Base-by-base conservation (phyloP, 1,284 basidiomycete genomes). In the Thecaphora frezii region DNA sequence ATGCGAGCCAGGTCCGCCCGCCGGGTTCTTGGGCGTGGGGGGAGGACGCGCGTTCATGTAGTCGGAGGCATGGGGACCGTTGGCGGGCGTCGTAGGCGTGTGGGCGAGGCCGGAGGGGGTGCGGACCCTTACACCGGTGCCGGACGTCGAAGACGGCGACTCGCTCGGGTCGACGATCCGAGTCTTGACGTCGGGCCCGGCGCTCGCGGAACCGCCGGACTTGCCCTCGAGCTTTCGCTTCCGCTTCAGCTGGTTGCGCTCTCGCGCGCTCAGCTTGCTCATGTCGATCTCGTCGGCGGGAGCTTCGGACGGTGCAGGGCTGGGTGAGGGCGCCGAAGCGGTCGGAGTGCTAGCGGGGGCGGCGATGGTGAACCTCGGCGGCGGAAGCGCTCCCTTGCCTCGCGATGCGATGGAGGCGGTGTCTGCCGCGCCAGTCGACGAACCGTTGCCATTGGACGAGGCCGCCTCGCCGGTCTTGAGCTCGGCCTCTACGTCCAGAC, bases 201-300 rank as follows among this genome's bases (percentile, higher is more conserved):
- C 23, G 10, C 23, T 14, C 5, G 39, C 23, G 16, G 46, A 36
- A 13, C 16, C 48, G 21, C 62, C 54, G 12, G 44, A 46, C 46
- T 81, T 80, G 69, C 88, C 90, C n/a, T 91, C 90, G 16, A 86
- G 83, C 75, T 94, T 96, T 46, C 91, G 86, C 74, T 94, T 94
- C 19, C 92, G 85, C 77, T 96, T 96, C 33, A 94, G 83, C 44
- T 91, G 85, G 77, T 94, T 96, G 33, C 89, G 86, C 77, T 96
- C 92, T 45, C 92, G 85, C 18, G 91, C 91, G 41, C 72, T 75
- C 41, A 78, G 66, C 48, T 71, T 66, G 51, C 72, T 70, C 54
- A 73, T 48, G 49, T 73, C 71, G 37, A 71, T 57, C n/a, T 73
- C 72, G 9, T 68, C 71, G 23, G 51, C 45, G 4, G 54, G 45